phyloP scores from a whole-genome alignment of 2,329 filamentous ascomycete genomes.

The Apiospora hydei region DNA sequence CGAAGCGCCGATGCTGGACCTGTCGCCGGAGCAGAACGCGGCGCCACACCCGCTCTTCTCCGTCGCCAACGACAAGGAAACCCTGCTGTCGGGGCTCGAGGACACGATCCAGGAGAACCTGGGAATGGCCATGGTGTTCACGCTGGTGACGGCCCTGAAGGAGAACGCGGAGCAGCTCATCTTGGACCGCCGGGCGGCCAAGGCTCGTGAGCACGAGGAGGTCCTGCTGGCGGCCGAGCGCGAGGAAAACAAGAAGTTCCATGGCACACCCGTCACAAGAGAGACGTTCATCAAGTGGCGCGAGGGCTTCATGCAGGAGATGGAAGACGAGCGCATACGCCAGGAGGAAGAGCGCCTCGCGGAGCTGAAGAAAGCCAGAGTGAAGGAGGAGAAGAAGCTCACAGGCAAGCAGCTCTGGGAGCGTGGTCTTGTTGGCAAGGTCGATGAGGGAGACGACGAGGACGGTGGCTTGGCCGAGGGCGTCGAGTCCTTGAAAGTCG shows the following conservation, averaged over 20 bases:
- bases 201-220: slow-evolving; percentile 65
- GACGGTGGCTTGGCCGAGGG: slow-evolving; percentile 63
- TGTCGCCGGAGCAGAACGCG: slow-evolving; percentile 75
- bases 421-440: slow-evolving; percentile 71
- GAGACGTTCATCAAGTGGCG: slow-evolving; percentile 88
- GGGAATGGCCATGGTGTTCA: slow-evolving; percentile 98
- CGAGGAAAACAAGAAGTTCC: slow-evolving; percentile 96
- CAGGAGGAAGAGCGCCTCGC: slow-evolving; percentile 81
- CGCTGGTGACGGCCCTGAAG: slow-evolving; percentile 85
- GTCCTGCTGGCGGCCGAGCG: slow-evolving; percentile 69
- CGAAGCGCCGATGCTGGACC: slow-evolving; percentile 80
- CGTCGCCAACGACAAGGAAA: slow-evolving; percentile 79
- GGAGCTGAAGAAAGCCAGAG: slow-evolving; percentile 80
- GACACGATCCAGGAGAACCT: slow-evolving; percentile 89
- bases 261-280: slow-evolving; percentile 86
- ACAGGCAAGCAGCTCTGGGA: slow-evolving; percentile 83
- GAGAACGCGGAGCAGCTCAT: slow-evolving; percentile 90
- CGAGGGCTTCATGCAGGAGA: slow-evolving; percentile 77
- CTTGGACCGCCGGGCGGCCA: slow-evolving; percentile 72
- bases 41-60: slow-evolving; percentile 75
- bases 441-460: slow-evolving; percentile 71
- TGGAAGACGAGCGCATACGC: slow-evolving; percentile 73
- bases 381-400: slow-evolving; percentile 76
- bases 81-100: slow-evolving; percentile 73
- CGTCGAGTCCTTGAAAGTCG: slow-evolving; percentile 76